Conservation (phyloP, 176 grass and related monocot species). For the Eragrostis curvula region DNA sequence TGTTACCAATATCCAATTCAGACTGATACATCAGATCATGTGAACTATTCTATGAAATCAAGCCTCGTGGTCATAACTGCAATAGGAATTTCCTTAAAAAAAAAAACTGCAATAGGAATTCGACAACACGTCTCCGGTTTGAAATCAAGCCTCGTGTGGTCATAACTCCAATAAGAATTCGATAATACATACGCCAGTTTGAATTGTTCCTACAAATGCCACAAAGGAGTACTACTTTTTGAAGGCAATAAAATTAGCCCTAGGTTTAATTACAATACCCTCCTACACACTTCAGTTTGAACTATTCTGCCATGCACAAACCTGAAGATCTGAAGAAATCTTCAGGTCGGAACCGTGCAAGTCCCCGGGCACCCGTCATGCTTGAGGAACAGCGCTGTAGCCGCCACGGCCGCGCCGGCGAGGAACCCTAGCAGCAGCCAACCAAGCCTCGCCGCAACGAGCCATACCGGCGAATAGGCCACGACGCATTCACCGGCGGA, state of each 20-base stretch:
- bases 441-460: not conserved
- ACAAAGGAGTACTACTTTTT: not conserved
- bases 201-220: too few species aligned
- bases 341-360: conserved; percentile 43
- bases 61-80: not conserved
- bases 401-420: not conserved
- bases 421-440: conserved; percentile 48
- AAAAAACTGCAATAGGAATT: too few species aligned
- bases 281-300: not conserved
- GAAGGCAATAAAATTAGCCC: not conserved
- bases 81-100: too few species aligned
- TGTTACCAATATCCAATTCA: not conserved
- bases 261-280: not conserved
- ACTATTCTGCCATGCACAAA: not conserved
- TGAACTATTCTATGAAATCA: not conserved
- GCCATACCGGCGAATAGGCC: not conserved
- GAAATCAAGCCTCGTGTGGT: too few species aligned
- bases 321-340: not conserved
- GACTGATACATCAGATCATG: not conserved
- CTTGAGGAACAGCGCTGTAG: conserved; percentile 1
- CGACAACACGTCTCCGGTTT: too few species aligned
- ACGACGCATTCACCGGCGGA: not conserved
- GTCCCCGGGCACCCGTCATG: not conserved
- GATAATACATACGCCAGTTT: not conserved
- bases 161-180: not conserved